Percentiles rank a stretch among this genome's conserved stretches.
Evolutionary conservation across 1,284 basidiomycete genomes (phyloP).

Genomic region (Cryptococcus jaspeensis): DNA sequence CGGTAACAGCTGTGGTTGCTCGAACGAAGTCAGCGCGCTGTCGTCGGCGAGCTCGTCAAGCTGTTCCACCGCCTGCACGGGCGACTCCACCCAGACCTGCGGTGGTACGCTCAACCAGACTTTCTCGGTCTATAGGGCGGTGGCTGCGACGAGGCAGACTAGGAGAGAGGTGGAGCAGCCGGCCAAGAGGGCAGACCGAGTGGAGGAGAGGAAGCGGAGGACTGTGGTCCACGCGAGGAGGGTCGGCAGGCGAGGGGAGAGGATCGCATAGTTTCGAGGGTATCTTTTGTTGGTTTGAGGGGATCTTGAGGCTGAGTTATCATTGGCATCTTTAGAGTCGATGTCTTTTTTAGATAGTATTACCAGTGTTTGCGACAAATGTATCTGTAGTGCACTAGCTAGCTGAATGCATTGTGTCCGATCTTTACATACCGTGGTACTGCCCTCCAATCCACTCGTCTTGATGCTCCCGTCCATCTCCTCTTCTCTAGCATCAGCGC

Average conservation of each 20-base stretch:
- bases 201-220: neutral
- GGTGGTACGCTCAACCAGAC: slow-evolving; percentile 20
- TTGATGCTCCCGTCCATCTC: neutral
- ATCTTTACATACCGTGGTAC: too few species aligned
- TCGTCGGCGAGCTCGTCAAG: slow-evolving; percentile 6
- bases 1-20: slow-evolving; percentile 31
- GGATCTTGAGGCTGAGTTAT: too few species aligned
- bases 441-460: too few species aligned
- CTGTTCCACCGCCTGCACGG: slow-evolving; percentile 33
- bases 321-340: too few species aligned
- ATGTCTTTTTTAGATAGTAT: too few species aligned
- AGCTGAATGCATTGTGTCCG: too few species aligned
- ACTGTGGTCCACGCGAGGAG: neutral
- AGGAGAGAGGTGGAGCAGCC: neutral
- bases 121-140: slow-evolving; percentile 12
- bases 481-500: slow-evolving; percentile 6
- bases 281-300: too few species aligned
- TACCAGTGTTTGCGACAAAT: too few species aligned
- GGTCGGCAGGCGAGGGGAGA: neutral
- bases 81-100: slow-evolving; percentile 26
- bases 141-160: slow-evolving; percentile 1
- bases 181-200: neutral
- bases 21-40: slow-evolving; percentile 21
- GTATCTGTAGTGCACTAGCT: too few species aligned
- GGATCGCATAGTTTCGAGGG: too few species aligned